Conservation (phyloP, 1,139 yeast species). For the Meyerozyma smithsonii region DNA sequence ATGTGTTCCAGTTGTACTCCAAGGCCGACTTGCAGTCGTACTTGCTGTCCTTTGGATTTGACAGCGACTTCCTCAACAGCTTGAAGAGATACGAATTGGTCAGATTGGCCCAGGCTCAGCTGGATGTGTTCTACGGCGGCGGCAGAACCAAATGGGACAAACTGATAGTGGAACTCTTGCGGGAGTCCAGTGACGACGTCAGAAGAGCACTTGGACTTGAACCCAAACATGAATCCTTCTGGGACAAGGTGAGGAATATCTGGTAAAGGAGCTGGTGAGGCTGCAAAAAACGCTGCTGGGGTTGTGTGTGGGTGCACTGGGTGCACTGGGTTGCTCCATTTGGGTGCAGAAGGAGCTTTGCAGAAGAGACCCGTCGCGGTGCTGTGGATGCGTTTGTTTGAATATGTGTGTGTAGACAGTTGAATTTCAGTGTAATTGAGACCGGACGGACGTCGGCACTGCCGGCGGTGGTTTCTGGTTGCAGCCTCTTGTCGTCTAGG, state of each 20-base stretch:
- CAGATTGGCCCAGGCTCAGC: conserved; percentile 47
- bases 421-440: too few relatives aligned
- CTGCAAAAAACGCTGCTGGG: background rate
- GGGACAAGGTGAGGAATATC: conserved; percentile 9
- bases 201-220: conserved; percentile 15
- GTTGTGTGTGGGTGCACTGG: background rate
- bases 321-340: too few relatives aligned
- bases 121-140: conserved; percentile 64
- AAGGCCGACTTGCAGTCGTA: conserved; percentile 51
- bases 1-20: conserved; percentile 37
- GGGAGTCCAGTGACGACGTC: conserved; percentile 12
- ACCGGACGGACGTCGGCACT: too few relatives aligned
- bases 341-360: too few relatives aligned
- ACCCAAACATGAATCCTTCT: conserved; percentile 9
- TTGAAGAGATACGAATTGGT: conserved; percentile 43
- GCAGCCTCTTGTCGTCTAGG: background rate
- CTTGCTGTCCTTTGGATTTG: conserved; percentile 48
- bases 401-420: too few relatives aligned
- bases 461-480: too few relatives aligned
- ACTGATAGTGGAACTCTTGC: conserved; percentile 18
- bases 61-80: conserved; percentile 25
- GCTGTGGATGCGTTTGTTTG: too few relatives aligned
- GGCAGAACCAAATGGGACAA: conserved; percentile 27
- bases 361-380: too few relatives aligned
- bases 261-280: background rate